Base-by-base conservation (phyloP, 1,284 basidiomycete genomes). In the Apiotrichum domesticum region DNA sequence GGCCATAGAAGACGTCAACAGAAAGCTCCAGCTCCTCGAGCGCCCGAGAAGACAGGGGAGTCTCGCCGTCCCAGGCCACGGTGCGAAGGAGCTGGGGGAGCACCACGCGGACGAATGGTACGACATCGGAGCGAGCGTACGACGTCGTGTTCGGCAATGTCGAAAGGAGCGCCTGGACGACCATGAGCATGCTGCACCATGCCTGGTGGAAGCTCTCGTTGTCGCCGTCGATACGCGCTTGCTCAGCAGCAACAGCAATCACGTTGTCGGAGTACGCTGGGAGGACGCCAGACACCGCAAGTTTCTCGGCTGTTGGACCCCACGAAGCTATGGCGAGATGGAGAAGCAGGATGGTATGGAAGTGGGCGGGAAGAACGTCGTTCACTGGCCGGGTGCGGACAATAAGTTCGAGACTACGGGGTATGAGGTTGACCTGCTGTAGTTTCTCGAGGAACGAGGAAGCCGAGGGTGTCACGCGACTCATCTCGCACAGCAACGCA, bases 111-210 rank as follows among this genome's bases (percentile, higher is more conserved):
- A 94, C 83, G 67, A 96, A 87, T 0, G 88, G 89, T 52, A 88
- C 84, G 0, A 87, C 86, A 58, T 97, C 92, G 1, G 85, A 82
- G 63, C 90, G 87, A 68, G 95, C 87, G 75, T 91, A 95, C 35
- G 62, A 66, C 21, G 84, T 85, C 11, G 86, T 80, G 13, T 82
- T 81, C 7, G 54, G 46, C 51, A 75, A 52, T 8, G 63, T 58
- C 1, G 80, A 79, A 21, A 91, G 80, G 29, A 95, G 84, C 3
- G 84, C 85, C 5, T 90, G 83, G 42, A 92, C 81, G 50, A 93
- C 84, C 3, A 86, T 81, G 4, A 96, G 79, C 87, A 95, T 92
- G 13, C 83, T 81, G 68, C 90, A 90, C 79, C 94, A 97, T 4
- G 84, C 82, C 21, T 80, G 79, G 69, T 97, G 93, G 85, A 84